Evolutionary conservation across 768 basidiomycete genomes (phyloP), one percentile per base, ranked within the genome.

Genomic region (Phanerodontia chrysosporium): DNA sequence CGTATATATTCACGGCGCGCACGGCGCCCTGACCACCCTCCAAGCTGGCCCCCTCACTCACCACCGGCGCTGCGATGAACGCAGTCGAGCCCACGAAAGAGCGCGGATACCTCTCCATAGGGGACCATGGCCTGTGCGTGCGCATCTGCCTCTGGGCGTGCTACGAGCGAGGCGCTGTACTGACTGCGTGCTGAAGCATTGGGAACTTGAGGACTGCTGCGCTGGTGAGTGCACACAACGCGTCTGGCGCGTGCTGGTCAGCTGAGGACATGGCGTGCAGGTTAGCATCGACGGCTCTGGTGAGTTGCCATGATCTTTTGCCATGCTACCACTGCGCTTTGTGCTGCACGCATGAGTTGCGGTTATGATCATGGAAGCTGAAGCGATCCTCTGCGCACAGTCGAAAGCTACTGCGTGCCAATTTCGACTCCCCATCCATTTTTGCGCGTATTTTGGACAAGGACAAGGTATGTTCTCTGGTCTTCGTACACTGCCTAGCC

Each of bases 331-430:
- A 42, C 18, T 32, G 28, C 3, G 22, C 49, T 30, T 22, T 16
- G 49, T 10, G 10, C 29, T 51, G 5, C 49, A 16, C 24, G 39
- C 39, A 18, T 4, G 18, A 12, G 10, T 18, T 18, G 10, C 18
- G 32, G 25, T 6, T 8, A 22, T 12, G 9, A 35, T 16, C 6
- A 3, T 22, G 16, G 51, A 29, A 18, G 3, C 29, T 29, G 51
- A 53, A 30, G 10, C 39, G 10, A 18, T 18, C 10, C 8, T 42
- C 4, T 18, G n/a, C 14, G 1, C 48, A 45, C 58, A 92, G 90
- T 96, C 62, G 95, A 96, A 71, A 91, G 89, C 62, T 95, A 94
- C 72, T 97, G 95, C 66, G 82, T 95, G 27, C 94, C 94, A 80
- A 95, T 75, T 96, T 97, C 69, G 95, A 97, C 72, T 95, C 92